Conservation (phyloP, 2,329 filamentous ascomycete species). For the Diplodia intermedia region DNA sequence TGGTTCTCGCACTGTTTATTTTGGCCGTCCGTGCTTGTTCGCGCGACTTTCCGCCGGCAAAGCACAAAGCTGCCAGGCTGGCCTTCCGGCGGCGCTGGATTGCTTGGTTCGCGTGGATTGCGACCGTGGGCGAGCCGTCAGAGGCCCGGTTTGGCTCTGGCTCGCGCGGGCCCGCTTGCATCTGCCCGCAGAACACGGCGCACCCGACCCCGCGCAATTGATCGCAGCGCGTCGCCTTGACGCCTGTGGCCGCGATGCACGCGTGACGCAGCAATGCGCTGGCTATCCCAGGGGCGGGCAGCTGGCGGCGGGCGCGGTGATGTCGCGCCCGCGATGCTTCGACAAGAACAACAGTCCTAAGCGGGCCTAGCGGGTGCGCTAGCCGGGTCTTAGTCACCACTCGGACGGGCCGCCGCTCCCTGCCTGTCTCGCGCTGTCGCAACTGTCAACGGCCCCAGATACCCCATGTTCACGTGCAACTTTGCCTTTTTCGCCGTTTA, state of each 20-base stretch:
- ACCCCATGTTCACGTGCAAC: background rate
- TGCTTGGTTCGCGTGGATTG: conserved; percentile 2
- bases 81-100: background rate
- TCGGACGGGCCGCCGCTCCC: background rate
- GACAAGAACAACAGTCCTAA: conserved; percentile 9
- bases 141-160: background rate
- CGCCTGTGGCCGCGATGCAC: background rate
- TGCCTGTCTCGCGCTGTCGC: background rate
- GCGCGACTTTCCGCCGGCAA: conserved; percentile 16
- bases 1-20: conserved; percentile 30
- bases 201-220: conserved; percentile 4
- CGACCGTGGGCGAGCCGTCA: conserved; percentile 14
- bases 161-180: conserved; percentile 6
- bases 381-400: conserved; percentile 21
- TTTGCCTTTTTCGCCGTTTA: background rate
- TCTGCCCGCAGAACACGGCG: background rate
- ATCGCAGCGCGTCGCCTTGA: background rate
- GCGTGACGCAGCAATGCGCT: conserved; percentile 20
- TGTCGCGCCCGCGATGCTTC: conserved; percentile 16
- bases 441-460: background rate
- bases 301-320: background rate
- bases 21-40: conserved; percentile 24
- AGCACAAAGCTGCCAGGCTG: conserved; percentile 13
- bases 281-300: conserved; percentile 1
- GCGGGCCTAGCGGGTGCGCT: background rate